Conservation (phyloP, 306 rosid species). For the Lupinus albus region DNA sequence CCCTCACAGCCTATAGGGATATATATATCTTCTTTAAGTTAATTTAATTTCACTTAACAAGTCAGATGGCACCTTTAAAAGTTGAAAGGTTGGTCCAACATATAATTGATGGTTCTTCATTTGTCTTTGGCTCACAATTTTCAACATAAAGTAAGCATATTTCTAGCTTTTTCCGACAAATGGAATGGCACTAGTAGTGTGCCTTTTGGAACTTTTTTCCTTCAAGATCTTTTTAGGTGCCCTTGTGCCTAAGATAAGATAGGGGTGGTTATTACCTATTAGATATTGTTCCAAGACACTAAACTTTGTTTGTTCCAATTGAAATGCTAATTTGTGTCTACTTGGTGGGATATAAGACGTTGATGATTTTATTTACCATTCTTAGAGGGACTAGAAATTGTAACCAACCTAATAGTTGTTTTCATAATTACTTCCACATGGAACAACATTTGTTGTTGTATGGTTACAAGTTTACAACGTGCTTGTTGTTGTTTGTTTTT, state of each 20-base stretch:
- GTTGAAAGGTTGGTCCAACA: slow-evolving; percentile 41
- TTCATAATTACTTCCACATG: slow-evolving; percentile 27
- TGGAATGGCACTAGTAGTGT: slow-evolving; percentile 34
- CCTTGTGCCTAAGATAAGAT: slow-evolving; percentile 42
- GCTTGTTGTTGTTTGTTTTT: background rate
- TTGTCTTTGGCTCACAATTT: slow-evolving; percentile 45
- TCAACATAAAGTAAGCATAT: slow-evolving; percentile 46
- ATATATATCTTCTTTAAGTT: slow-evolving; percentile 15
- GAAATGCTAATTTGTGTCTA: slow-evolving; percentile 27
- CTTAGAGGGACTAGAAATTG: slow-evolving; percentile 7
- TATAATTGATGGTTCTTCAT: slow-evolving; percentile 46
- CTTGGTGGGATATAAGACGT: slow-evolving; percentile 4
- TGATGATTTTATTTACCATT: slow-evolving; percentile 24
- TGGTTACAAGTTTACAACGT: slow-evolving; percentile 34
- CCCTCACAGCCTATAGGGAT: too few species aligned
- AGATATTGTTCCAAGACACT: slow-evolving; percentile 31
- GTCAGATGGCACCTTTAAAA: slow-evolving; percentile 44
- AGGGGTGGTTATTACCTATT: slow-evolving; percentile 33
- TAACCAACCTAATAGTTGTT: background rate
- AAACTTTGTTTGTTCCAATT: slow-evolving; percentile 37
- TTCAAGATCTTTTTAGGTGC: slow-evolving; percentile 32
- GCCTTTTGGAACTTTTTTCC: slow-evolving; percentile 38
- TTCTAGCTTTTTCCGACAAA: slow-evolving; percentile 43
- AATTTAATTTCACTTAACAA: slow-evolving; percentile 28
- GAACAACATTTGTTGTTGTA: slow-evolving; percentile 29